phyloP scores from a whole-genome alignment of 306 rosid genomes.

The Cicer bijugum region DNA sequence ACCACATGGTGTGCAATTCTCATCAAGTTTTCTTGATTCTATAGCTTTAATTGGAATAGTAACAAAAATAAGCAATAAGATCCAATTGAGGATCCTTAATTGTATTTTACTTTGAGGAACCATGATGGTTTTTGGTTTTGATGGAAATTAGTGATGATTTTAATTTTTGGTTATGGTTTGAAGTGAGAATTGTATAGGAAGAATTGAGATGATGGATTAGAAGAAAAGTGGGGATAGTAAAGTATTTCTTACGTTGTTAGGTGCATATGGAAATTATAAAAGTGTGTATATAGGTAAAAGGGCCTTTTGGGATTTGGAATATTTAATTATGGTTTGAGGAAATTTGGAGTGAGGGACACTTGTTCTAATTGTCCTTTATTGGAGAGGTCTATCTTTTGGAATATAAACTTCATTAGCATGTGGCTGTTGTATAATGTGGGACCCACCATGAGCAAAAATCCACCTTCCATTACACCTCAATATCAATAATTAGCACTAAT shows the following conservation, averaged over 20 bases:
- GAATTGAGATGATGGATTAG: neutral
- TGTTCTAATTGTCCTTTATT: conserved; percentile 6
- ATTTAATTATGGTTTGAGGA: neutral
- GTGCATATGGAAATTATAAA: conserved; percentile 54
- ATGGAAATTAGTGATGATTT: neutral
- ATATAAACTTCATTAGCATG: conserved; percentile 39
- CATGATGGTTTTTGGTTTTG: conserved; percentile 20
- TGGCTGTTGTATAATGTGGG: conserved; percentile 38
- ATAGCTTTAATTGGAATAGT: conserved; percentile 38
- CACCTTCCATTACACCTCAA: conserved; percentile 19
- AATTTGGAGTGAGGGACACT: conserved; percentile 1
- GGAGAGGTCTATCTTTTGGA: conserved; percentile 27
- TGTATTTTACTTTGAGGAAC: conserved; percentile 35
- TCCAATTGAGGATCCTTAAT: conserved; percentile 38
- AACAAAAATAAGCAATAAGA: conserved; percentile 42
- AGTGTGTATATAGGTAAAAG: conserved; percentile 33
- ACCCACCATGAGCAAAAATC: conserved; percentile 16
- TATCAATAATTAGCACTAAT: conserved; percentile 33
- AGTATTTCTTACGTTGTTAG: conserved; percentile 46
- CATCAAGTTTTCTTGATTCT: conserved; percentile 58
- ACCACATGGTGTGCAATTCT: conserved; percentile 49
- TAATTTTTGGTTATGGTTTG: neutral
- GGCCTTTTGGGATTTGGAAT: conserved; percentile 10
- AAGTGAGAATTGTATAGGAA: neutral
- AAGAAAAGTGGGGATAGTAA: neutral